phyloP scores from a whole-genome alignment of 2,329 filamentous ascomycete species.

The Tolypocladium amazonense region DNA sequence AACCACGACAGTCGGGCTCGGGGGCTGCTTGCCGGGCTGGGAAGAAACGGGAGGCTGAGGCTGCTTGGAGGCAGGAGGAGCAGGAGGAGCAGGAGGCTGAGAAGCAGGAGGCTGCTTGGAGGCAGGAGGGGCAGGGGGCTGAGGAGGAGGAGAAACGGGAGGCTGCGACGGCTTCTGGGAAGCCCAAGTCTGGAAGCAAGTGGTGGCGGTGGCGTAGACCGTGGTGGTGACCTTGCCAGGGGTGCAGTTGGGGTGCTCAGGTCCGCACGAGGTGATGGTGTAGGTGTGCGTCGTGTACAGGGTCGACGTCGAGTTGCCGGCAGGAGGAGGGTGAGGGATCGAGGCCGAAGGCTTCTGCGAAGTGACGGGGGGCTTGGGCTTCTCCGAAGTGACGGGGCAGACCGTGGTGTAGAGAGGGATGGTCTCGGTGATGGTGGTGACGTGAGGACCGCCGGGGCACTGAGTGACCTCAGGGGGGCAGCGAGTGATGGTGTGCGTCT shows the following conservation, averaged over 20 bases:
- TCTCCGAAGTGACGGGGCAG: constrained; percentile 25
- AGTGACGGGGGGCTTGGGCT: background rate
- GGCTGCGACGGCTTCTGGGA: background rate
- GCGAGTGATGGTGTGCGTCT: constrained; percentile 15
- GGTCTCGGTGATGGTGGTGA: constrained; percentile 16
- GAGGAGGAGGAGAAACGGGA: background rate
- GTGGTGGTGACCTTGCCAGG: constrained; percentile 18
- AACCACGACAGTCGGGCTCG: constrained; percentile 1
- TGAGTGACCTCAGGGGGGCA: constrained; percentile 18
- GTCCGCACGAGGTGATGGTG: constrained; percentile 20
- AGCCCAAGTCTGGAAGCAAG: constrained; percentile 12
- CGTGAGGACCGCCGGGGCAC: constrained; percentile 16
- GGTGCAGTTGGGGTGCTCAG: constrained; percentile 18
- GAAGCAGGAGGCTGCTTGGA: background rate
- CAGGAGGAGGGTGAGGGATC: background rate
- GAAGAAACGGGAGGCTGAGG: background rate
- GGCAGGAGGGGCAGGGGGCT: background rate
- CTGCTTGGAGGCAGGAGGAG: background rate
- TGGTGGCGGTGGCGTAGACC: constrained; percentile 18
- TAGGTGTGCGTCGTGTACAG: constrained; percentile 21
- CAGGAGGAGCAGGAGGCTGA: background rate
- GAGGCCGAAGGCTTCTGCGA: background rate
- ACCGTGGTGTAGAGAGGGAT: constrained; percentile 27
- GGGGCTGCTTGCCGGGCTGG: background rate
- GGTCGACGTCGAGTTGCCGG: constrained; percentile 6